A percentile compares a stretch with the other conserved stretches of the same genome.
Evolutionary conservation across 768 basidiomycete genomes (phyloP).

Genomic region (Hemileccinum rubropunctum): DNA sequence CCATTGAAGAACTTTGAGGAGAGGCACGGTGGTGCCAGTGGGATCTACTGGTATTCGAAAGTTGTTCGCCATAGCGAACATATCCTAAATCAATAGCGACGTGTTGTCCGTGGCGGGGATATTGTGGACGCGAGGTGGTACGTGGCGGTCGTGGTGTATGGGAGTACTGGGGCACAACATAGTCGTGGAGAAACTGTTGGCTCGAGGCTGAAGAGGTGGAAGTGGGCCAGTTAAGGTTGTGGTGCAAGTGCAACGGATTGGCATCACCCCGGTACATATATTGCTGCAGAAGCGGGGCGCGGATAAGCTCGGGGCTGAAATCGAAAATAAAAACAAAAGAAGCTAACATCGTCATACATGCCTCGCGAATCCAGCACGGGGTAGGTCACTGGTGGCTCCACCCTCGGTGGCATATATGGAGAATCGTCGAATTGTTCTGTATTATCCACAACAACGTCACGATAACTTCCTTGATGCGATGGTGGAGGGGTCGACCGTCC

Average conservation of each 20-base stretch:
- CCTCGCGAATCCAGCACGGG: constrained; percentile 14
- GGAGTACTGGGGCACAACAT: constrained; percentile 6
- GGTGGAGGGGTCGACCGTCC: constrained; percentile 9
- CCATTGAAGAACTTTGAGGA: constrained; percentile 11
- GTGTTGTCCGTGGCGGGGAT: constrained; percentile 20
- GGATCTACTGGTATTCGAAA: constrained; percentile 1
- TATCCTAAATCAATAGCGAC: constrained; percentile 25
- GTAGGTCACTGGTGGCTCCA: constrained; percentile 14
- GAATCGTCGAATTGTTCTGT: constrained; percentile 26
- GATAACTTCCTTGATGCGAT: constrained; percentile 13
- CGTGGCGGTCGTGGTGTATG: constrained; percentile 4
- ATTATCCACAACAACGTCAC: constrained; percentile 8
- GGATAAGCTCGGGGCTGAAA: neutral
- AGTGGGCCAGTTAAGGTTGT: constrained; percentile 28
- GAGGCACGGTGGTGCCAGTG: constrained; percentile 19
- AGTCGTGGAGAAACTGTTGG: constrained; percentile 11
- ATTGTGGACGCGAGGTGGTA: constrained; percentile 1
- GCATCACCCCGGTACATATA: constrained; percentile 18
- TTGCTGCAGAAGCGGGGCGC: constrained; percentile 4
- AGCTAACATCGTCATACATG: constrained; percentile 15
- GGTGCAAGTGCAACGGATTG: constrained; percentile 25
- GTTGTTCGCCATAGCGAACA: constrained; percentile 14
- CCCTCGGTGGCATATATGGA: constrained; percentile 30
- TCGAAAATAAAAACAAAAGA: neutral
- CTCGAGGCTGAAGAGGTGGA: constrained; percentile 22